Evolutionary conservation across 352 stramenopile genomes (phyloP).

Genomic region (Globisporangium cylindrosporum): DNA sequence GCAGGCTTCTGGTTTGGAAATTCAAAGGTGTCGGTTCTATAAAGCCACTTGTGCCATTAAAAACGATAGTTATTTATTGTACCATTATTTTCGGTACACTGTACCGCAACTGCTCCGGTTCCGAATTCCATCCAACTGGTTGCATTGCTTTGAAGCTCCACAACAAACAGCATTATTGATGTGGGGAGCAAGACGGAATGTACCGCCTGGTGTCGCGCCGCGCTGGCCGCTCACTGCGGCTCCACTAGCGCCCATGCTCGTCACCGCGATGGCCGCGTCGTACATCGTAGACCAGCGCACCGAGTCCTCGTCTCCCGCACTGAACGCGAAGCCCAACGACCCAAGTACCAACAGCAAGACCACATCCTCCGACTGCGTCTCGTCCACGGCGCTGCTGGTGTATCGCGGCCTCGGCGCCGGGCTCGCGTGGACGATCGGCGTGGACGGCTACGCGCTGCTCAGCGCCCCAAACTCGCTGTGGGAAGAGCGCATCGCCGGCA

Average conservation of each 20-base stretch:
- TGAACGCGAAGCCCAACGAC: conserved; percentile 9
- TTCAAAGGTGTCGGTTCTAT: conserved; percentile 4
- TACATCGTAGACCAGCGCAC: conserved; percentile 16
- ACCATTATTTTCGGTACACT: not conserved
- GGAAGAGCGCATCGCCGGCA: conserved; percentile 30
- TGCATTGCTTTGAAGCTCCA: not conserved
- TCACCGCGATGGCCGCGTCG: conserved; percentile 16
- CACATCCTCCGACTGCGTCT: conserved; percentile 55
- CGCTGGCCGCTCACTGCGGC: conserved; percentile 1
- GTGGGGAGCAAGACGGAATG: conserved; percentile 6
- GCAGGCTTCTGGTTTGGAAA: conserved; percentile 7
- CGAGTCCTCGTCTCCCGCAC: conserved; percentile 4
- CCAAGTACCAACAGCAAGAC: conserved; percentile 24
- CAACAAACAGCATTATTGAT: not conserved
- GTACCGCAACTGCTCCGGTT: not conserved
- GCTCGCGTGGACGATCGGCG: conserved; percentile 70
- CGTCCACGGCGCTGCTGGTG: conserved; percentile 57
- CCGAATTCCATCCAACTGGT: not conserved
- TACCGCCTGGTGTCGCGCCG: not conserved
- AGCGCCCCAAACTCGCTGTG: conserved; percentile 35
- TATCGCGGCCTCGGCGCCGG: conserved; percentile 61
- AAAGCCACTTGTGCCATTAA: conserved; percentile 1
- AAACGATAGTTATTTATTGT: not conserved
- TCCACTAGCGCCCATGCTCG: conserved; percentile 13
- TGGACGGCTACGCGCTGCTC: conserved; percentile 62